Conservation (phyloP, 257 asterid species). For the Solanum appendiculatum region DNA sequence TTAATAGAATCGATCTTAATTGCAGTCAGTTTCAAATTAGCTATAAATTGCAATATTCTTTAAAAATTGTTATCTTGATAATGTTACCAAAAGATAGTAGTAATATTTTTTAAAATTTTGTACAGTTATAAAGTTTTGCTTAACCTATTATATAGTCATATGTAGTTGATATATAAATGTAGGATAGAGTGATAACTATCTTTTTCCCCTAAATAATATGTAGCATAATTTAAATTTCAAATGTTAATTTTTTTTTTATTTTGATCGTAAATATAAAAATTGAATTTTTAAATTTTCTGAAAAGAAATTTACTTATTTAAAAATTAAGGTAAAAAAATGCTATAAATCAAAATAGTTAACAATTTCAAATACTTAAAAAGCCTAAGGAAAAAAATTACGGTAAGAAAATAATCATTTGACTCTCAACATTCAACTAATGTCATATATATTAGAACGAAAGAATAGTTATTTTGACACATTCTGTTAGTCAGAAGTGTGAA, state of each 20-base stretch:
- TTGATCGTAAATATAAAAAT: not conserved
- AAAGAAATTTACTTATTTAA: not conserved
- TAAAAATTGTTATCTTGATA: not conserved
- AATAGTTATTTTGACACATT: not conserved
- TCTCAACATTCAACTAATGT: not conserved
- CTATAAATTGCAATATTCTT: not conserved
- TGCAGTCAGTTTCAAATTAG: not conserved
- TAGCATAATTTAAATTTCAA: no score
- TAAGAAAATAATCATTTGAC: not conserved
- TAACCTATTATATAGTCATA: not conserved
- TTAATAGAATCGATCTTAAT: not conserved
- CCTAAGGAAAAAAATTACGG: accelerated
- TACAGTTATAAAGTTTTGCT: not conserved
- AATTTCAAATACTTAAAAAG: not conserved
- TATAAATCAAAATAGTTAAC: not conserved
- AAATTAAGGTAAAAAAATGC: not conserved
- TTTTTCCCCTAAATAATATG: not conserved
- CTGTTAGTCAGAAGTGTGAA: not conserved
- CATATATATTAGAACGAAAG: not conserved
- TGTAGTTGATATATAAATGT: not conserved
- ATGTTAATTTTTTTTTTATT: not conserved
- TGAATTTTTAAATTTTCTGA: not conserved
- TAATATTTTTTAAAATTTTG: not conserved
- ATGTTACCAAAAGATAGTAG: not conserved
- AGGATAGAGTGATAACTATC: not conserved